phyloP scores from a whole-genome alignment of 345 rosid genomes.

The Euclidium syriacum region DNA sequence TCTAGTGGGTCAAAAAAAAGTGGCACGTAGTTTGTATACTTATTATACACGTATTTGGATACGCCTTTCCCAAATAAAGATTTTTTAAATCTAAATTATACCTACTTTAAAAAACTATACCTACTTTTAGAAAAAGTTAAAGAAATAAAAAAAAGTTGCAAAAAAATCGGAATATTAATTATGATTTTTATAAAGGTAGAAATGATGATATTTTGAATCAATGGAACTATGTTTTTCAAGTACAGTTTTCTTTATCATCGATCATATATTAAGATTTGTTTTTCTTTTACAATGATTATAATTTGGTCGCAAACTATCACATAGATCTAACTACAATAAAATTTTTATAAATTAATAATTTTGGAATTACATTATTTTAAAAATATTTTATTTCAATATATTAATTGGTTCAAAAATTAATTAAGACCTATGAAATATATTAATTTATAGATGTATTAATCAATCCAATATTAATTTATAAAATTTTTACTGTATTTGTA shows the following conservation, averaged over 20 bases:
- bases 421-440: too few relatives aligned
- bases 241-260: not conserved
- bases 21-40: constrained; percentile 10
- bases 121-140: not conserved
- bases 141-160: not conserved
- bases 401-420: too few relatives aligned
- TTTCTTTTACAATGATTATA: not conserved
- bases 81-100: not conserved
- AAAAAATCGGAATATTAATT: not conserved
- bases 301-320: not conserved
- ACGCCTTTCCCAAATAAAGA: constrained; percentile 4
- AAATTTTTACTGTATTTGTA: too few relatives aligned
- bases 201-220: not conserved
- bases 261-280: not conserved
- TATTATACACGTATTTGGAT: constrained; percentile 13
- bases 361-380: too few relatives aligned
- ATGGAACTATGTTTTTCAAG: not conserved
- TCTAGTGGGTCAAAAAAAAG: constrained; percentile 14
- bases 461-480: too few relatives aligned
- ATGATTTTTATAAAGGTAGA: not conserved
- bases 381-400: too few relatives aligned
- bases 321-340: not conserved
- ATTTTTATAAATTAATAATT: too few relatives aligned
- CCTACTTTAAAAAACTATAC: not conserved
- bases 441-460: too few relatives aligned